Conservation (phyloP, 1,139 yeast genomes). For the Eremothecium sinecaudum region DNA sequence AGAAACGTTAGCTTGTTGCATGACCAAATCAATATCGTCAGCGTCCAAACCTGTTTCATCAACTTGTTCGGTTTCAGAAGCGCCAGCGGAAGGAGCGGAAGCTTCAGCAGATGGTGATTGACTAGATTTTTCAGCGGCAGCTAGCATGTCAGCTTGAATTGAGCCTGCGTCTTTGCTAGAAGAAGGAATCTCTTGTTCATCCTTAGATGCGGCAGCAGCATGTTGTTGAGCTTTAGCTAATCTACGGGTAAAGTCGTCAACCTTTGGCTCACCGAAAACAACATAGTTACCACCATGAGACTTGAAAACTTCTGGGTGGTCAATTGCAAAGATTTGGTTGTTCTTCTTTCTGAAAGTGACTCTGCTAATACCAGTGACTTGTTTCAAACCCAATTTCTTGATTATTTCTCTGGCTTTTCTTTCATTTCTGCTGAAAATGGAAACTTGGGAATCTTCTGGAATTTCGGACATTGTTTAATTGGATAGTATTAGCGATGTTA, state of each 20-base stretch:
- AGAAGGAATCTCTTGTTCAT: conserved; percentile 40
- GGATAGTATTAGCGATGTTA: not conserved
- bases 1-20: conserved; percentile 84
- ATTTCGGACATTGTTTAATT: conserved; percentile 35
- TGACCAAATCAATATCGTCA: conserved; percentile 71
- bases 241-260: conserved; percentile 82
- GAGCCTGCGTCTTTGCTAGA: conserved; percentile 37
- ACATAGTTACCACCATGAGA: conserved; percentile 91
- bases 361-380: conserved; percentile 85
- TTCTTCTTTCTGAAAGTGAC: conserved; percentile 95
- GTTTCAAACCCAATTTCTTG: conserved; percentile 84
- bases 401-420: conserved; percentile 92
- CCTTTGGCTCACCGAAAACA: conserved; percentile 97
- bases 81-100: conserved; percentile 33
- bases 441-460: conserved; percentile 84
- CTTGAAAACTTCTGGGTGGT: conserved; percentile 90
- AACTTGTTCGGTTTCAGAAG: conserved; percentile 49
- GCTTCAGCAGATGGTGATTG: conserved; percentile 58
- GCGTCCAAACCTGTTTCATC: conserved; percentile 75
- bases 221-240: conserved; percentile 65
- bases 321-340: conserved; percentile 87
- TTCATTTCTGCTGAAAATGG: conserved; percentile 81
- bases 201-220: conserved; percentile 36
- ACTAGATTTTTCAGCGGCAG: conserved; percentile 59
- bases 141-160: conserved; percentile 85